Evolutionary conservation across 306 rosid genomes (phyloP).

Genomic region (Alnus rubra): DNA sequence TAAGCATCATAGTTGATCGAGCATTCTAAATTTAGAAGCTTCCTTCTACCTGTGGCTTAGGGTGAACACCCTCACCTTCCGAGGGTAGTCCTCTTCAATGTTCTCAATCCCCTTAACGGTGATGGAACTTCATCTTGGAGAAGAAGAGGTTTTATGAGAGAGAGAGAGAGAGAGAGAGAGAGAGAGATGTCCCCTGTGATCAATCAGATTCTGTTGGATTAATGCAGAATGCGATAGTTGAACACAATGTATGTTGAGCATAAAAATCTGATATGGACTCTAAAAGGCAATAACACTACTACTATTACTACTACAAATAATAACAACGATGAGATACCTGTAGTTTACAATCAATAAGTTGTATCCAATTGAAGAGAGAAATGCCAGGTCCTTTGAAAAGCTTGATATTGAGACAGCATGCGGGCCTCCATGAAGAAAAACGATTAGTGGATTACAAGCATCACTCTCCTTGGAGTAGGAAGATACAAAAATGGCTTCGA

Average conservation of each 20-base stretch:
- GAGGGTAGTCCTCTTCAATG: no score
- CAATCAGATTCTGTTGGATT: neutral
- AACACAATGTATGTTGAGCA: neutral
- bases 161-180: neutral
- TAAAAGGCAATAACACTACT: neutral
- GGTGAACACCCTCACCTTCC: no score
- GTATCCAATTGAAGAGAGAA: conserved; percentile 80
- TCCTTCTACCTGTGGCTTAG: no score
- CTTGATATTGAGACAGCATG: conserved; percentile 62
- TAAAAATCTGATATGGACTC: neutral
- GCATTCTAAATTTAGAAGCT: no score
- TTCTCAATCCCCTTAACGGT: no score
- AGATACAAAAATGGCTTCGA: conserved; percentile 82
- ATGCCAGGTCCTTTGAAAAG: conserved; percentile 75
- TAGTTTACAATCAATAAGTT: conserved; percentile 82
- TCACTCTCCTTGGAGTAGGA: conserved; percentile 56
- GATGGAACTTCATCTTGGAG: no score
- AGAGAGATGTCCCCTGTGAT: neutral
- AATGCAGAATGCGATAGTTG: neutral
- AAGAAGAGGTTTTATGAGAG: neutral
- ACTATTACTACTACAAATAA: neutral
- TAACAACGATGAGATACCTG: conserved; percentile 46
- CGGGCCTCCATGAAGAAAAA: conserved; percentile 89
- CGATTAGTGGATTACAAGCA: conserved; percentile 63
- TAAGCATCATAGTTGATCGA: no score